Conservation (phyloP, 495 filamentous ascomycete species). For the Trichoderma gamsii region DNA sequence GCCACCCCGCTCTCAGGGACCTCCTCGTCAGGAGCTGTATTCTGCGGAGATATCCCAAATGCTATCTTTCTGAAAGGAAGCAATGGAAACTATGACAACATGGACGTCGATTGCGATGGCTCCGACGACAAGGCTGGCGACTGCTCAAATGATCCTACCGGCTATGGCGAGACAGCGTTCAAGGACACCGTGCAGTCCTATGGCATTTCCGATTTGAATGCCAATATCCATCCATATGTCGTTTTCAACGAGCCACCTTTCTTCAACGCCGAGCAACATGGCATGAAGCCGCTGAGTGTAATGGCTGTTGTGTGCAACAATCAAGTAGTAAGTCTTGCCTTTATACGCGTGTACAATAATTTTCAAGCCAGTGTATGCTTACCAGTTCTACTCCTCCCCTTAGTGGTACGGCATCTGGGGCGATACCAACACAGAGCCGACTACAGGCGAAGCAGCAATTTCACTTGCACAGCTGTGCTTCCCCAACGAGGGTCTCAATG, state of each 20-base stretch:
- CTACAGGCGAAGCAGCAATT: constrained; percentile 54
- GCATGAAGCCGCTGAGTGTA: constrained; percentile 54
- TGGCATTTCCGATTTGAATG: constrained; percentile 52
- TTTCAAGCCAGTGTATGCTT: constrained; percentile 20
- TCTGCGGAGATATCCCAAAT: neutral
- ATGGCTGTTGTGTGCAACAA: constrained; percentile 58
- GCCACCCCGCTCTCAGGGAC: neutral
- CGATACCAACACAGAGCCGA: constrained; percentile 53
- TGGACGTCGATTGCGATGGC: constrained; percentile 68
- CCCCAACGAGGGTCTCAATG: constrained; percentile 34
- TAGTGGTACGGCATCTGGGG: constrained; percentile 56
- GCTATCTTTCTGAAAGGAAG: neutral
- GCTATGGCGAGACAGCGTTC: constrained; percentile 28
- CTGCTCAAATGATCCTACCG: constrained; percentile 29
- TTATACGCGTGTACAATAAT: constrained; percentile 20
- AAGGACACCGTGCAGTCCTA: constrained; percentile 49
- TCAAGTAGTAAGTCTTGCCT: constrained; percentile 39
- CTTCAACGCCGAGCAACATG: constrained; percentile 43
- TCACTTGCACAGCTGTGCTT: constrained; percentile 54
- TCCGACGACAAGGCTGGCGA: constrained; percentile 31
- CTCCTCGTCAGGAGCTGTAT: neutral
- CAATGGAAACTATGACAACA: constrained; percentile 30
- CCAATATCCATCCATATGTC: constrained; percentile 57
- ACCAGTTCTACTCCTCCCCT: neutral
- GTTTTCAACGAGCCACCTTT: constrained; percentile 53